Evolutionary conservation across 2,329 filamentous ascomycete species (phyloP).

Genomic region (Scortechinia acanthostroma): DNA sequence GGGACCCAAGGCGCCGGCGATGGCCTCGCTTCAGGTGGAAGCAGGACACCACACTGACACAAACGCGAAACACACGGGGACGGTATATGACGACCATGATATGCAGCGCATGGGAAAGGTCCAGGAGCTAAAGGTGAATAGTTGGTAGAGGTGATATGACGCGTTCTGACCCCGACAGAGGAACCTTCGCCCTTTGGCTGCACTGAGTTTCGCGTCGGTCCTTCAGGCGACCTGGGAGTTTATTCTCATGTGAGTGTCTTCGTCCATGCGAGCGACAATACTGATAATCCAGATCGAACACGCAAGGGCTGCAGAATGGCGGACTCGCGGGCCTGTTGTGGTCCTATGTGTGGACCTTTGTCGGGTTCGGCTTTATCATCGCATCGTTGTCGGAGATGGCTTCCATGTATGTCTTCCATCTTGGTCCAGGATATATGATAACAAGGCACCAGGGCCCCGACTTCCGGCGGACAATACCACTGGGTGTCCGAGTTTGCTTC

Average conservation of each 20-base stretch:
- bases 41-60: no score
- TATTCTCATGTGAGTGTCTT: not conserved
- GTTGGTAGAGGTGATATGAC: not conserved
- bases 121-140: slow-evolving; percentile 7
- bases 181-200: not conserved
- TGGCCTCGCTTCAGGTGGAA: no score
- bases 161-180: not conserved
- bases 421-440: slow-evolving; percentile 1
- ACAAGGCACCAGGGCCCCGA: slow-evolving; percentile 32
- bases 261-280: slow-evolving; percentile 5
- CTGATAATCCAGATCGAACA: slow-evolving; percentile 7
- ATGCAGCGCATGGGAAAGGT: slow-evolving; percentile 12
- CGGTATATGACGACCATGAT: slow-evolving; percentile 9
- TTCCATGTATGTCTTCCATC: slow-evolving; percentile 15
- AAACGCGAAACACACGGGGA: no score
- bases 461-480: slow-evolving; percentile 48
- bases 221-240: not conserved
- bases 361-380: slow-evolving; percentile 7
- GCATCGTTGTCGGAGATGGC: slow-evolving; percentile 14
- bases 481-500: slow-evolving; percentile 48
- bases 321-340: not conserved
- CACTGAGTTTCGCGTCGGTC: not conserved
- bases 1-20: no score
- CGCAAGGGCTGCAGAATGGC: not conserved
- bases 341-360: not conserved